Evolutionary conservation across 345 rosid genomes (phyloP).

Genomic region (Nephelium lappaceum): DNA sequence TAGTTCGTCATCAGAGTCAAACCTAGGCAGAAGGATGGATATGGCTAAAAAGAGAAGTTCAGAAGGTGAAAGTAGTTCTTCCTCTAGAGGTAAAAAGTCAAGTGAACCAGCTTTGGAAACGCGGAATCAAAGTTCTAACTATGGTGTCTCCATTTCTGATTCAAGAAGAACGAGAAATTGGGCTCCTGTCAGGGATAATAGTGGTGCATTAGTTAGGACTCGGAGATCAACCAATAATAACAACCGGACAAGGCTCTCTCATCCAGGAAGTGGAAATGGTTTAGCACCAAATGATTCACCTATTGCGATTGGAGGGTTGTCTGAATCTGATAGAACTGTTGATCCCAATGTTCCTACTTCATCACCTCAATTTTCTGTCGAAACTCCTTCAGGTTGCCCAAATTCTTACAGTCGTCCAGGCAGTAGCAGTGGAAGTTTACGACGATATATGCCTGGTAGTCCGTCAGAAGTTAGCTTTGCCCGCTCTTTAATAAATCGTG

Average conservation of each 20-base stretch:
- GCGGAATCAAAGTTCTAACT: conserved; percentile 37
- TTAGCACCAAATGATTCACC: conserved; percentile 33
- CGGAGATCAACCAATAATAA: conserved; percentile 46
- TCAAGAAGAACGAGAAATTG: conserved; percentile 57
- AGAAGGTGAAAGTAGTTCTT: conserved; percentile 73
- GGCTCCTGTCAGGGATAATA: conserved; percentile 43
- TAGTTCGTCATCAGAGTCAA: conserved; percentile 55
- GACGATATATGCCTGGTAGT: conserved; percentile 50
- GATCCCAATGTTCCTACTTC: conserved; percentile 48
- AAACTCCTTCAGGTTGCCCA: conserved; percentile 25
- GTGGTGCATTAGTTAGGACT: conserved; percentile 50
- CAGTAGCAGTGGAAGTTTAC: conserved; percentile 41
- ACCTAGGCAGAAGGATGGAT: conserved; percentile 43
- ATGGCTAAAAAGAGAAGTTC: conserved; percentile 46
- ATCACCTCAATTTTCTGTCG: conserved; percentile 37
- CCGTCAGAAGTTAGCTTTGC: conserved; percentile 53
- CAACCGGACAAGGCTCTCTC: conserved; percentile 43
- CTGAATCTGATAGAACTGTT: conserved; percentile 45
- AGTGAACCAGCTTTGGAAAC: conserved; percentile 51
- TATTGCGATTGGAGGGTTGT: conserved; percentile 37
- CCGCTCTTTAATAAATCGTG: conserved; percentile 47
- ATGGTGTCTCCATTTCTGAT: conserved; percentile 57
- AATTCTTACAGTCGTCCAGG: conserved; percentile 37
- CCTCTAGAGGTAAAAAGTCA: conserved; percentile 57
- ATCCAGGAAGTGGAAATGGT: conserved; percentile 51